Conservation (phyloP, 1,139 yeast species). For the Lizanozyma gosingica region DNA sequence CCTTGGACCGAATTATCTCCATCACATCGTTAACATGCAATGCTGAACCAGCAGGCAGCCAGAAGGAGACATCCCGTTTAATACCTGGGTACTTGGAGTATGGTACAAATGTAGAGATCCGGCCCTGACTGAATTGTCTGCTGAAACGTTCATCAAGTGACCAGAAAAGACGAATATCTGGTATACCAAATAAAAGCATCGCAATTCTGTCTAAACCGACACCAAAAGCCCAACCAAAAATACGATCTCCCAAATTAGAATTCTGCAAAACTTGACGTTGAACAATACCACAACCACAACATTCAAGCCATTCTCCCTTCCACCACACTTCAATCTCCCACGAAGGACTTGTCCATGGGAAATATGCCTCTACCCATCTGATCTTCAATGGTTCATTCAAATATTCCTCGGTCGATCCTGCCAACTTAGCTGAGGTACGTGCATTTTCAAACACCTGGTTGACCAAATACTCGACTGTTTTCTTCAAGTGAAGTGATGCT, state of each 20-base stretch:
- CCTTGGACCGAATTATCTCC: constrained; percentile 81
- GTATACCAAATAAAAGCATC: constrained; percentile 88
- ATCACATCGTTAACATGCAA: constrained; percentile 85
- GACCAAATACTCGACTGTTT: constrained; percentile 76
- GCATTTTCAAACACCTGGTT: constrained; percentile 78
- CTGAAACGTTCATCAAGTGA: constrained; percentile 70
- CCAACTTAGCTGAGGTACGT: constrained; percentile 52
- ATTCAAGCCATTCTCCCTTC: constrained; percentile 97
- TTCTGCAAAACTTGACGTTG: constrained; percentile 67
- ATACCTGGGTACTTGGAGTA: constrained; percentile 90
- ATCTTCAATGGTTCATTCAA: constrained; percentile 71
- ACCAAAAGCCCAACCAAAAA: constrained; percentile 95
- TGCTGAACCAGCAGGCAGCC: constrained; percentile 47
- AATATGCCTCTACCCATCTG: constrained; percentile 92
- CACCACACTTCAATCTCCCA: constrained; percentile 99
- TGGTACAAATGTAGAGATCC: constrained; percentile 69
- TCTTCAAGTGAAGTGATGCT: constrained; percentile 69
- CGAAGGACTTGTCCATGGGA: constrained; percentile 98
- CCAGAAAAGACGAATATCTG: constrained; percentile 94
- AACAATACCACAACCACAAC: constrained; percentile 94
- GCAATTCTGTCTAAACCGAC: constrained; percentile 93
- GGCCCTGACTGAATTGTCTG: constrained; percentile 57
- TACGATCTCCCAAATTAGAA: constrained; percentile 56
- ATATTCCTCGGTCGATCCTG: constrained; percentile 56
- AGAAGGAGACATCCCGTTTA: constrained; percentile 80